A percentile compares a stretch with the other conserved stretches of the same genome.
phyloP scores from a whole-genome alignment of 1,284 basidiomycete species.

The Sporisorium sorghi region DNA sequence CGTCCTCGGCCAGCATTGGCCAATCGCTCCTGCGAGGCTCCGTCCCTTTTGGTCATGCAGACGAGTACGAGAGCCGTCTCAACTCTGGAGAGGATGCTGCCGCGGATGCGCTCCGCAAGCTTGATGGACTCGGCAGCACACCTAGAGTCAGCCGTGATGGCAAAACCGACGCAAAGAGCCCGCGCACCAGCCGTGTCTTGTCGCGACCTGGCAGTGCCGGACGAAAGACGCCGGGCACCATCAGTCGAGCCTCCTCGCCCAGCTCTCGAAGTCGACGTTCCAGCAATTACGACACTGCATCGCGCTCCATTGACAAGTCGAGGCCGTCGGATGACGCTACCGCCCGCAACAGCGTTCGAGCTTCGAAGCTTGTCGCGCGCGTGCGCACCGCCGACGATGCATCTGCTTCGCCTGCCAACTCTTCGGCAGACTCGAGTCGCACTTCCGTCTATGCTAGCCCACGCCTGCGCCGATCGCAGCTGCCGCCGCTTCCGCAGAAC shows the following conservation, averaged over 20 bases:
- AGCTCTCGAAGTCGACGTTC: slow-evolving; percentile 38
- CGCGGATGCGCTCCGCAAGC: slow-evolving; percentile 87
- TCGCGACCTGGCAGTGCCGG: slow-evolving; percentile 55
- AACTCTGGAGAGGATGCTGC: slow-evolving; percentile 79
- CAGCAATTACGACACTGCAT: slow-evolving; percentile 44
- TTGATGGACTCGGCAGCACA: slow-evolving; percentile 85
- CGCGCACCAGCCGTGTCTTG: slow-evolving; percentile 44
- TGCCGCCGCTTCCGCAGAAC: slow-evolving; percentile 57
- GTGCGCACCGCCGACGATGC: slow-evolving; percentile 29
- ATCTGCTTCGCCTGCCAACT: slow-evolving; percentile 6
- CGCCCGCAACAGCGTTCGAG: slow-evolving; percentile 33
- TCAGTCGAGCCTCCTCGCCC: slow-evolving; percentile 51
- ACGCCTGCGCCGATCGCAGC: slow-evolving; percentile 46
- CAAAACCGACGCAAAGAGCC: slow-evolving; percentile 46
- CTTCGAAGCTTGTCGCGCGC: slow-evolving; percentile 40
- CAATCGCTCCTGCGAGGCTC: slow-evolving; percentile 65
- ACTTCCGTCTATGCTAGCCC: slow-evolving; percentile 52
- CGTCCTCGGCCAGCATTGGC: slow-evolving; percentile 72
- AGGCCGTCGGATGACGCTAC: slow-evolving; percentile 25
- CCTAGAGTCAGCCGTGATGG: slow-evolving; percentile 51
- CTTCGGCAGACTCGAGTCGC: slow-evolving; percentile 19
- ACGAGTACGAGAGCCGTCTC: slow-evolving; percentile 51
- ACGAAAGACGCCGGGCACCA: slow-evolving; percentile 42
- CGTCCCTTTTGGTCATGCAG: slow-evolving; percentile 52
- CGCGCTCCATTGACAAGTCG: slow-evolving; percentile 40